Conservation (phyloP, 305 asterid genomes). For the Rubia peregrina region DNA sequence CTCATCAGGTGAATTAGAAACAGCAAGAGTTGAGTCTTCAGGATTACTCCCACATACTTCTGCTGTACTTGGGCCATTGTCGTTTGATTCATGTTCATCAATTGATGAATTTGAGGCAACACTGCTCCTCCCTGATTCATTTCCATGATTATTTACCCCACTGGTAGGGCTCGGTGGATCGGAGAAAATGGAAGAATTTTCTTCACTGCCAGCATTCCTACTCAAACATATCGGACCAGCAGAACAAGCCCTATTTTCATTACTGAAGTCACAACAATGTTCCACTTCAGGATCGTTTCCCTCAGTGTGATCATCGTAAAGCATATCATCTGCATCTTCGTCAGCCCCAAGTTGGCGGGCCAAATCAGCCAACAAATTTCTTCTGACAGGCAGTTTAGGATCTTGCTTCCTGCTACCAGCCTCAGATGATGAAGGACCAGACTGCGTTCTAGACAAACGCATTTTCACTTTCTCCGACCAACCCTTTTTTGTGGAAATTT, state of each 20-base stretch:
- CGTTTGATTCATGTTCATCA: slow-evolving; percentile 30
- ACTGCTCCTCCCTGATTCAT: slow-evolving; percentile 59
- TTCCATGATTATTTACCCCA: slow-evolving; percentile 31
- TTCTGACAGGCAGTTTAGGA: slow-evolving; percentile 50
- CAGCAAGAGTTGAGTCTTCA: slow-evolving; percentile 32
- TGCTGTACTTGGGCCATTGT: slow-evolving; percentile 24
- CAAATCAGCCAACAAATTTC: slow-evolving; percentile 75
- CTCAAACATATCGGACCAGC: slow-evolving; percentile 24
- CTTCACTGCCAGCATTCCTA: slow-evolving; percentile 39
- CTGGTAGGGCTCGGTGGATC: slow-evolving; percentile 39
- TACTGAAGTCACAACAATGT: slow-evolving; percentile 23
- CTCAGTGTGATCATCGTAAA: slow-evolving; percentile 22
- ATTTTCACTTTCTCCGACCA: slow-evolving; percentile 70
- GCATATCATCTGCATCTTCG: slow-evolving; percentile 32
- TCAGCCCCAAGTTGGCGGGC: slow-evolving; percentile 57
- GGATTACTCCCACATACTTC: slow-evolving; percentile 26
- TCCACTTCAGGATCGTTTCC: slow-evolving; percentile 27
- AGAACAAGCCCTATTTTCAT: slow-evolving; percentile 26
- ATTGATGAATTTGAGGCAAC: slow-evolving; percentile 65
- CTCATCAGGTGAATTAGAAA: slow-evolving; percentile 28
- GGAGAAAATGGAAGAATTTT: slow-evolving; percentile 38
- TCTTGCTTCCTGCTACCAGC: slow-evolving; percentile 32
- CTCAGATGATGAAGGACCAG: slow-evolving; percentile 54
- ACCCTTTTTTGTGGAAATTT: slow-evolving; percentile 43
- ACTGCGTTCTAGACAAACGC: slow-evolving; percentile 57